Base-by-base conservation (phyloP, 805 yeast species). In the Debaryomyces tyrocola region DNA sequence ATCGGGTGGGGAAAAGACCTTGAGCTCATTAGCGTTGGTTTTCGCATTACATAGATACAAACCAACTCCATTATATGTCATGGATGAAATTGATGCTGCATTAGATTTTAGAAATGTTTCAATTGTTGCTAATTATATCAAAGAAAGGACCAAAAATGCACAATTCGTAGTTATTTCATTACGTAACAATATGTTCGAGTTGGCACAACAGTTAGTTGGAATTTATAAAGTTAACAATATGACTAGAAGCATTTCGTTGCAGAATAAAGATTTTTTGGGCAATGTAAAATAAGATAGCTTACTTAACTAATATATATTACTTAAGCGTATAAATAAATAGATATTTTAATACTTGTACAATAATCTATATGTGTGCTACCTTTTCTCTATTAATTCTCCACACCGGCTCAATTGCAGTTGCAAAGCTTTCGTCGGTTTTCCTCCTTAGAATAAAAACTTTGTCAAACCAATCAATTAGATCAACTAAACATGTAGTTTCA, bases 41-140 rank as follows among this genome's bases (percentile, higher is more conserved):
- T 94, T 94, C 75, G 98, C 99, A 0, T 77, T 94, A 24, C 99
- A 94, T 64, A 87, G 88, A 55, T 94, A 90, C 66, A 94, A 90
- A 63, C 99, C 99, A 0, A 94, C 99, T 0, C 99, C 99, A 5
- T 70, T 94, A 41, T 94, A 94, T 63, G 98, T 94, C 33, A 94
- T 94, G 99, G 99, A 94, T 71, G 99, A 94, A 70, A 94, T 94
- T 56, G 99, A 94, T 71, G 99, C 99, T 0, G 99, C 99, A 1
- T 77, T 94, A 53, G 99, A 94, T 70, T 94, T 94, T 69, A 76
- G 97, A 63, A 94, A 94, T 58, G 99, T 94, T 29, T 90, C 97
- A 10, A 94, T 94, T 68, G 97, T 94, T 42, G 99, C 99, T 3
- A 92, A 91, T 59, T 95, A 94, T 63, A 94, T 94, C 63, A 91